Percentiles rank a stretch among this genome's conserved stretches.
These are phyloP conservation scores for Silene uniflora DNA, from an alignment of 148 eudicot genomes.

Conservation along the genomic window DNA sequence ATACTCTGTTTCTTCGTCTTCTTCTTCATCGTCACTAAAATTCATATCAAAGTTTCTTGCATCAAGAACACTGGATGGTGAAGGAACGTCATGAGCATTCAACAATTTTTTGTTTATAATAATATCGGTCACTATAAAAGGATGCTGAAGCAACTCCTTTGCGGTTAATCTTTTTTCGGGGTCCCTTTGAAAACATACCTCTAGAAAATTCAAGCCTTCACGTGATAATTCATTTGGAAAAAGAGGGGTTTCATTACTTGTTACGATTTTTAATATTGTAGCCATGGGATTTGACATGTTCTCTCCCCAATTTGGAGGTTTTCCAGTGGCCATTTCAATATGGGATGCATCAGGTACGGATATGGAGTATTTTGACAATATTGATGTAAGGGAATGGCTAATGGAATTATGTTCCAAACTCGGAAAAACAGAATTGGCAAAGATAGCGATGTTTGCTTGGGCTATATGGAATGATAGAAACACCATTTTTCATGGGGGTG, in stretches of 20 bases:
- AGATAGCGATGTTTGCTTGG: too few species aligned
- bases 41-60: constrained; percentile 16
- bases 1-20: constrained; percentile 8
- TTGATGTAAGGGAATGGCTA: too few species aligned
- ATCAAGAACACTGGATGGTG: constrained; percentile 53
- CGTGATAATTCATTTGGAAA: constrained; percentile 39
- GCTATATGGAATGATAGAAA: too few species aligned
- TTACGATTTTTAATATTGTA: constrained; percentile 30
- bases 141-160: constrained; percentile 42
- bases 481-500: too few species aligned
- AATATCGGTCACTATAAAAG: constrained; percentile 28
- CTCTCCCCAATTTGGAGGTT: constrained; percentile 41
- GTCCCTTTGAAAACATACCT: constrained; percentile 44
- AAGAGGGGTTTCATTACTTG: constrained; percentile 32
- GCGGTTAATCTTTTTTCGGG: constrained; percentile 36
- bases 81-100: constrained; percentile 10
- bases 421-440: too few species aligned
- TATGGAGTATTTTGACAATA: too few species aligned
- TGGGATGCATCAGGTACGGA: too few species aligned
- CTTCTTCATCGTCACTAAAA: constrained; percentile 18
- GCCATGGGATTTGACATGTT: constrained; percentile 31
- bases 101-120: background rate
- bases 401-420: too few species aligned
- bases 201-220: constrained; percentile 51
- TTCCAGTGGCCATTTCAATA: constrained; percentile 62